Conservation (phyloP, 805 yeast genomes). For the Candida anglica region DNA sequence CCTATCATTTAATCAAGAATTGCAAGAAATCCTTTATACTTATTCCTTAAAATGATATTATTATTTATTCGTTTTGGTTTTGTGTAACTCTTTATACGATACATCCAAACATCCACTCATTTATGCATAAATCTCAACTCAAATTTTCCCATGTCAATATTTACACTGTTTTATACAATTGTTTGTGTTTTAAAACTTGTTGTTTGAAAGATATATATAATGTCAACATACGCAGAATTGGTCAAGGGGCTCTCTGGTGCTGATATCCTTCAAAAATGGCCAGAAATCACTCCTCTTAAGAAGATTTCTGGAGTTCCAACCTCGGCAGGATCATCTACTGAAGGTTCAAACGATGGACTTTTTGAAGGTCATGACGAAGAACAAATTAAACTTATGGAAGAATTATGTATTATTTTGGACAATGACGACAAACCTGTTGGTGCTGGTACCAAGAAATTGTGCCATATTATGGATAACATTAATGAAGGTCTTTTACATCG, state of each 20-base stretch:
- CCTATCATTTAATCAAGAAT: no score
- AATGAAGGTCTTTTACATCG: constrained; percentile 85
- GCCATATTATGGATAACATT: constrained; percentile 86
- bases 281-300: constrained; percentile 63
- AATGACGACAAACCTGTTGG: constrained; percentile 85
- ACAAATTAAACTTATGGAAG: constrained; percentile 93
- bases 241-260: constrained; percentile 49
- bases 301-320: constrained; percentile 56
- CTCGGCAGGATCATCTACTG: constrained; percentile 33
- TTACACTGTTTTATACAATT: no score
- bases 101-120: no score
- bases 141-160: no score
- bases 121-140: no score
- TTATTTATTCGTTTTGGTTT: no score
- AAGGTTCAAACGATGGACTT: constrained; percentile 23
- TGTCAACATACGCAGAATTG: constrained; percentile 40
- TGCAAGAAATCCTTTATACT: no score
- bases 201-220: no score
- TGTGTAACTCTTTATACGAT: no score
- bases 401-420: constrained; percentile 90
- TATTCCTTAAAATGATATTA: no score
- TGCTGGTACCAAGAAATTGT: constrained; percentile 87
- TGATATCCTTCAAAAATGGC: constrained; percentile 55
- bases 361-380: constrained; percentile 89
- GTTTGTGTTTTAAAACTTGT: no score